Percentiles rank a stretch among this genome's conserved stretches.
Evolutionary conservation across 306 rosid genomes (phyloP).

Genomic region (Quercus gilva): DNA sequence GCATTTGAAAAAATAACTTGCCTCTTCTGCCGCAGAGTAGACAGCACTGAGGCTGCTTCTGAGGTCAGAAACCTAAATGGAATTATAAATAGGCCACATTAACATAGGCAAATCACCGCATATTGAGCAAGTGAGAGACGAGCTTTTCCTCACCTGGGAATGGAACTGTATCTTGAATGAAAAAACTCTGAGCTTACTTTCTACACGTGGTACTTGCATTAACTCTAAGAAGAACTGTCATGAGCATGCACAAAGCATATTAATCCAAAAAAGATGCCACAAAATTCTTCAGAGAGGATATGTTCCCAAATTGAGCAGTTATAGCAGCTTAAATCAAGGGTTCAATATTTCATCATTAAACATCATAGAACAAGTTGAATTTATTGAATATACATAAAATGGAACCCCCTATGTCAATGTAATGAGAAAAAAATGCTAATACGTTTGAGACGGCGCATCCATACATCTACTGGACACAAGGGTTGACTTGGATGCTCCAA

Average conservation of each 20-base stretch:
- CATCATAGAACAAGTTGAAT: neutral
- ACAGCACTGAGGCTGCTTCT: slow-evolving; percentile 62
- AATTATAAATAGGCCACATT: slow-evolving; percentile 21
- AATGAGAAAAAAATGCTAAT: neutral
- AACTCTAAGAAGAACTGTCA: slow-evolving; percentile 73
- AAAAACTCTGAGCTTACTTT: slow-evolving; percentile 84
- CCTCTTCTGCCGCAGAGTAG: slow-evolving; percentile 84
- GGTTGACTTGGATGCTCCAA: neutral
- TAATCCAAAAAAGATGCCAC: slow-evolving; percentile 11
- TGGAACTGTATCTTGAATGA: slow-evolving; percentile 81
- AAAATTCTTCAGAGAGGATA: slow-evolving; percentile 12
- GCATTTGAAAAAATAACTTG: slow-evolving; percentile 32
- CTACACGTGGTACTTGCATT: slow-evolving; percentile 92
- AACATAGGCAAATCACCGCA: slow-evolving; percentile 17
- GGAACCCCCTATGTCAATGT: neutral
- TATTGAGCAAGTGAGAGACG: neutral
- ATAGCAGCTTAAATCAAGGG: slow-evolving; percentile 3
- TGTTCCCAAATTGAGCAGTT: neutral
- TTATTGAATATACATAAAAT: neutral
- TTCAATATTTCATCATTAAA: neutral
- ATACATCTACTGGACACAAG: neutral
- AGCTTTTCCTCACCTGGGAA: slow-evolving; percentile 60
- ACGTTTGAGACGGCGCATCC: neutral
- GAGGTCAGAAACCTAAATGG: slow-evolving; percentile 78
- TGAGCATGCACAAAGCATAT: slow-evolving; percentile 10